These are phyloP conservation scores for Thielaviopsis musarum DNA, from an alignment of 2,329 filamentous ascomycete species.

Conservation along the genomic window DNA sequence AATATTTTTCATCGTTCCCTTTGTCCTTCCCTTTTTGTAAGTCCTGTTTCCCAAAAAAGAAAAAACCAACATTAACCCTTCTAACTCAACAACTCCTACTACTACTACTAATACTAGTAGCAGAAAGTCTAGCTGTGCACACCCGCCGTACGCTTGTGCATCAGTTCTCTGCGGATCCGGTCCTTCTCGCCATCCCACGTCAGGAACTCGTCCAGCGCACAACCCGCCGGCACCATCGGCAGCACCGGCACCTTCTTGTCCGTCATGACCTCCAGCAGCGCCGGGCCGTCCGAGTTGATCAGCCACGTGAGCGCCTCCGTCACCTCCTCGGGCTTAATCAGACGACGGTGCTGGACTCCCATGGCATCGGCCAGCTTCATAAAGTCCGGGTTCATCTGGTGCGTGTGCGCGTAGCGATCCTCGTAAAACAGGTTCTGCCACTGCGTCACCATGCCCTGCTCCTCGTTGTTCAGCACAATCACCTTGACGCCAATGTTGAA, in stretches of 20 bases:
- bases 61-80: no score
- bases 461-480: constrained; percentile 88
- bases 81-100: no score
- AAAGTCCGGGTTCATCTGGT: constrained; percentile 82
- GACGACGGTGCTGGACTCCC: constrained; percentile 60
- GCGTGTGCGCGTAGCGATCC: constrained; percentile 73
- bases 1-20: no score
- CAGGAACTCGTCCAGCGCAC: constrained; percentile 81
- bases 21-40: no score
- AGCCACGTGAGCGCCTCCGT: constrained; percentile 72
- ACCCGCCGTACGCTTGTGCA: constrained; percentile 44
- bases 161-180: constrained; percentile 46
- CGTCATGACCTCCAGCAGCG: constrained; percentile 78
- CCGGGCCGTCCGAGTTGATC: constrained; percentile 59
- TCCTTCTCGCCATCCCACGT: constrained; percentile 66
- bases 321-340: constrained; percentile 59
- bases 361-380: constrained; percentile 86
- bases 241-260: constrained; percentile 90
- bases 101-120: no score
- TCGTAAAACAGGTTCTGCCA: constrained; percentile 94
- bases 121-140: constrained; percentile 23
- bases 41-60: no score
- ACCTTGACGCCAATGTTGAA: constrained; percentile 96
- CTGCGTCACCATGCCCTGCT: constrained; percentile 93
- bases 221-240: constrained; percentile 87